Base-by-base conservation (phyloP, 139 green algal species). In the Bryopsis sp. region DNA sequence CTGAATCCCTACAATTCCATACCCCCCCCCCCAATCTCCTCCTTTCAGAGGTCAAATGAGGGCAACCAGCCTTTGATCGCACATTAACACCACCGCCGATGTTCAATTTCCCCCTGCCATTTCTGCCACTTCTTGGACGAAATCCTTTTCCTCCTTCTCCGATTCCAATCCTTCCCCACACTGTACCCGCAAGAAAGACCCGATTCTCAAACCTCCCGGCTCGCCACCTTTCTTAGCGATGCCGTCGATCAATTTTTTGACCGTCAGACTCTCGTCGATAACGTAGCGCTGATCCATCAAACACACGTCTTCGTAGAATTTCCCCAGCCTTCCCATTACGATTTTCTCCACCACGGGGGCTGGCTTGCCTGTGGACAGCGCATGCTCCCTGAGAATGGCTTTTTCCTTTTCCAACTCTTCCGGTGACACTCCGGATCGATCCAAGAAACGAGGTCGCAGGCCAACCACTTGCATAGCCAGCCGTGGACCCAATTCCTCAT, bases 261-360 rank as follows among this genome's bases (percentile, higher is more conserved):
- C 78, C 3, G 68, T 84, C 29, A 74, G 32, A 1, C 39, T 48
- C 64, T 85, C 77, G 22, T 96, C 90, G 78, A 95, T 74, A 1
- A 96, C 64, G 72, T 82, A 95, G 2, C 61, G 61, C 71, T 96
- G 89, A 71, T 92, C 84, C 62, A 91, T 63, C 39, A 96, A 62
- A 69, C 86, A 93, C 28, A 70, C 61, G 1, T 88, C 82, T 47
- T 87, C 76, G 35, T 76, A 81, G 36, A 74, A 88, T 76, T 97
- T 97, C 47, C 70, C 57, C 22, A 96, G 61, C 26, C 88, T 79
- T 4, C 91, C 91, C 34, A 82, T 67, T 6, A 95, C 80, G 72
- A 96, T 91, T 72, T 90, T 93, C 19, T 85, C 78, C 11, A 97
- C 67, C 22, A 97, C 84, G 26, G 75, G 70, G 31, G 71, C 67